phyloP scores from a whole-genome alignment of 202 grass and related monocot species.

The Zoysia matrella region DNA sequence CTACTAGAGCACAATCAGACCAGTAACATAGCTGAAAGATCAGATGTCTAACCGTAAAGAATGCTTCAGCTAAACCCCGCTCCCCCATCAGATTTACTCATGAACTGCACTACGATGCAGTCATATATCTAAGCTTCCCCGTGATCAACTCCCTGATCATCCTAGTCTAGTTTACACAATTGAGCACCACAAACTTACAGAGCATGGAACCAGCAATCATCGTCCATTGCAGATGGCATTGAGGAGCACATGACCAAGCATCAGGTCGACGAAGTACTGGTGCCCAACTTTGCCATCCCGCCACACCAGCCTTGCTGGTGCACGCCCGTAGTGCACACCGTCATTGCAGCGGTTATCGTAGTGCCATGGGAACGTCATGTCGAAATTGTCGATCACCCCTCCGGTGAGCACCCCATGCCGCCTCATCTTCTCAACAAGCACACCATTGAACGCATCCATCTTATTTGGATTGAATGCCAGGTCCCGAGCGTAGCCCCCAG shows the following conservation, averaged over 20 bases:
- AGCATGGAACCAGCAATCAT: conserved; percentile 31
- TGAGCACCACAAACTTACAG: conserved; percentile 43
- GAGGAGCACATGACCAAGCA: conserved; percentile 94
- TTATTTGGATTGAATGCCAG: conserved; percentile 94
- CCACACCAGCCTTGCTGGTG: conserved; percentile 70
- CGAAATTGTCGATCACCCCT: conserved; percentile 88
- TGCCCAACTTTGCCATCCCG: conserved; percentile 89
- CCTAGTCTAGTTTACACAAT: conserved; percentile 47
- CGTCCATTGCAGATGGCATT: conserved; percentile 88
- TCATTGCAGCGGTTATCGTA: conserved; percentile 97
- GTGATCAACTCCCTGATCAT: conserved; percentile 19
- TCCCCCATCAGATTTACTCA: neutral
- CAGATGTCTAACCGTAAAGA: conserved; percentile 25
- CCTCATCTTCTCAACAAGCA: conserved; percentile 80
- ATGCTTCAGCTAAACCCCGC: conserved; percentile 40
- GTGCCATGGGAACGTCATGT: conserved; percentile 99
- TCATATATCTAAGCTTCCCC: conserved; percentile 14
- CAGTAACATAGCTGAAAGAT: conserved; percentile 40
- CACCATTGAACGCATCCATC: conserved; percentile 88
- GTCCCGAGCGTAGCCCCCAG: conserved; percentile 86
- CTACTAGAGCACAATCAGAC: conserved; percentile 29
- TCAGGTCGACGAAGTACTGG: conserved; percentile 96
- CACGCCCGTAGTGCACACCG: conserved; percentile 91
- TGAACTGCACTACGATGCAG: neutral
- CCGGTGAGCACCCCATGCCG: conserved; percentile 68